Evolutionary conservation across 352 stramenopile species (phyloP).

Genomic region (Thalassiosira livingstoniorum): DNA sequence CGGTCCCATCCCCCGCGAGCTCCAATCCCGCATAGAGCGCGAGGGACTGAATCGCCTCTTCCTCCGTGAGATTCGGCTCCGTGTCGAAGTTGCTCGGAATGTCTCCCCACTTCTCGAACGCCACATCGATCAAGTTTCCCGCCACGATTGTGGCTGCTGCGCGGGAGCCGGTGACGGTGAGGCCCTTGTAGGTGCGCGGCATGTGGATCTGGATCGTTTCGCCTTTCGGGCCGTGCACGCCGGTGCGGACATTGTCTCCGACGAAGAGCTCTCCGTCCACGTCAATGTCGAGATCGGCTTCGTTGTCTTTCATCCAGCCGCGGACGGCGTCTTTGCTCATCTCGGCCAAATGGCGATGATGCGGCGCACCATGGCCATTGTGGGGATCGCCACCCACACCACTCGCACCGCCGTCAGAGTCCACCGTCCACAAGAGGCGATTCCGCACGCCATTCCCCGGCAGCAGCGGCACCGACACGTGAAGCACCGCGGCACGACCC

Average conservation of each 20-base stretch:
- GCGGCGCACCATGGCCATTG: no score
- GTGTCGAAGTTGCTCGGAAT: neutral
- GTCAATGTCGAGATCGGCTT: constrained; percentile 15
- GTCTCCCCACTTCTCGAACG: constrained; percentile 20
- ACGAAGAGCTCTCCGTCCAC: neutral
- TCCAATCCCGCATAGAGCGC: constrained; percentile 3
- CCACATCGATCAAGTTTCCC: constrained; percentile 37
- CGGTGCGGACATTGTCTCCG: constrained; percentile 3
- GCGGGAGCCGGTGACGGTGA: neutral
- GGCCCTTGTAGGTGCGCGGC: constrained; percentile 9
- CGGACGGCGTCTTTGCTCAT: neutral
- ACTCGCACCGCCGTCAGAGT: no score
- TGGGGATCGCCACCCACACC: neutral
- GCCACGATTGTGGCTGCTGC: constrained; percentile 23
- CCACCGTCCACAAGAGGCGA: constrained; percentile 25
- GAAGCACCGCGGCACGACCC: no score
- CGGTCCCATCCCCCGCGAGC: neutral
- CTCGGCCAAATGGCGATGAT: neutral
- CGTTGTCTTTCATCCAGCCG: constrained; percentile 17
- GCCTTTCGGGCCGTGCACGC: constrained; percentile 18
- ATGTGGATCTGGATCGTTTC: constrained; percentile 30
- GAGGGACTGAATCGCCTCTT: constrained; percentile 13
- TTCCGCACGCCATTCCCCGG: constrained; percentile 13
- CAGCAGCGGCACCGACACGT: constrained; percentile 10
- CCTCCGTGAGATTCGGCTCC: neutral